phyloP scores from a whole-genome alignment of 805 yeast species.

The Isabelozyma rhagii region DNA sequence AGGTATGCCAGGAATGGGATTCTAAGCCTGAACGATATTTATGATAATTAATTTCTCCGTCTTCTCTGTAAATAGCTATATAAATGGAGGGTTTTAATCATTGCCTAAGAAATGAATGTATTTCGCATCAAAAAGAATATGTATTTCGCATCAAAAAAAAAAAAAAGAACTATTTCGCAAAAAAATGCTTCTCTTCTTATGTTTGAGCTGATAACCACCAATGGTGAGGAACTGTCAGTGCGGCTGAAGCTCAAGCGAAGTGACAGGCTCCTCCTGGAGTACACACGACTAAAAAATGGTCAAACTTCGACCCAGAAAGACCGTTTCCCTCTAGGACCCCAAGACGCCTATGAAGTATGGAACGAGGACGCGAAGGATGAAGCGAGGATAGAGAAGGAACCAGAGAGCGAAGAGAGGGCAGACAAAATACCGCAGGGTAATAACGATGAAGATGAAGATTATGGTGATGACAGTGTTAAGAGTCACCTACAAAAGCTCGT shows the following conservation, averaged over 20 bases:
- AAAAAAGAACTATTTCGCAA: too few relatives aligned
- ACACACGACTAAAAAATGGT: conserved; percentile 14
- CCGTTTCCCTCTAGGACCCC: conserved; percentile 16
- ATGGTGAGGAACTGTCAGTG: background rate
- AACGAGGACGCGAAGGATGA: conserved; percentile 13
- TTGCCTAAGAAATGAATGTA: background rate
- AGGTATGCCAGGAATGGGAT: conserved; percentile 34
- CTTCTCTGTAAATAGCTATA: conserved; percentile 5
- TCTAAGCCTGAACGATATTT: conserved; percentile 5
- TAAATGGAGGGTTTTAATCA: background rate
- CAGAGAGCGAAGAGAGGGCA: conserved; percentile 3
- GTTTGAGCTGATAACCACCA: background rate
- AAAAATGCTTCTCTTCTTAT: background rate
- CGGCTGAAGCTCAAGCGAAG: background rate
- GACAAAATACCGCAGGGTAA: background rate
- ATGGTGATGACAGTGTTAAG: conserved; percentile 3
- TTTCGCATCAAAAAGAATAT: background rate
- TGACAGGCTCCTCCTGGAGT: conserved; percentile 5
- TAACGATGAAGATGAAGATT: conserved; percentile 3
- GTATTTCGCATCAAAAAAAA: background rate
- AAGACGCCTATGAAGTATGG: conserved; percentile 35
- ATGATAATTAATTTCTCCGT: background rate
- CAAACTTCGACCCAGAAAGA: background rate
- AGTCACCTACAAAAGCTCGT: conserved; percentile 1
- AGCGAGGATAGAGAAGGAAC: background rate